phyloP scores from a whole-genome alignment of 2,329 filamentous ascomycete genomes.

The Capronia epimyces region DNA sequence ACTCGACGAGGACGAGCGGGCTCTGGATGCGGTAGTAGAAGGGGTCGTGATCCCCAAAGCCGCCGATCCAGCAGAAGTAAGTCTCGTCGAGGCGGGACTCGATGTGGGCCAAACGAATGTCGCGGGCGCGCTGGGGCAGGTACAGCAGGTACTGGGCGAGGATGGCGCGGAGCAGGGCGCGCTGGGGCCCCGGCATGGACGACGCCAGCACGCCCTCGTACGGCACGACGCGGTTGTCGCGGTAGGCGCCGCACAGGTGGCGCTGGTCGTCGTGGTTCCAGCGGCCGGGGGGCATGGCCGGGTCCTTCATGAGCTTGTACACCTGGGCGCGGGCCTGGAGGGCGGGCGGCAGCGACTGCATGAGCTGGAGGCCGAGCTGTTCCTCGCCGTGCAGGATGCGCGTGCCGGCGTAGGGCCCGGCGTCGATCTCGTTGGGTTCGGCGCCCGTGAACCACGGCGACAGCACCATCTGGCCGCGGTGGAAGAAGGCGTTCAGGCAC shows the following conservation, averaged over 20 bases:
- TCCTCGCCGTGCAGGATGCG: constrained; percentile 63
- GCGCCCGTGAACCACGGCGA: constrained; percentile 74
- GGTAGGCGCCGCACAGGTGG: constrained; percentile 70
- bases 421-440: constrained; percentile 70
- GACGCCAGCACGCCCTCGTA: constrained; percentile 62
- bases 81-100: constrained; percentile 60
- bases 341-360: constrained; percentile 55
- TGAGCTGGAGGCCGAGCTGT: constrained; percentile 58
- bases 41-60: constrained; percentile 57
- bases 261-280: constrained; percentile 80
- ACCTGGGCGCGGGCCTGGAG: constrained; percentile 50
- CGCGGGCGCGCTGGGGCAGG: constrained; percentile 53
- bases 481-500: constrained; percentile 65
- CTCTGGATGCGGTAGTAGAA: constrained; percentile 77
- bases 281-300: constrained; percentile 57
- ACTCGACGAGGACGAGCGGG: constrained; percentile 68
- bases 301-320: constrained; percentile 58
- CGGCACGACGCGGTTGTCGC: constrained; percentile 71
- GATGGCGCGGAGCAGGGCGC: constrained; percentile 53
- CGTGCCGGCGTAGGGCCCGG: constrained; percentile 57
- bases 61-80: constrained; percentile 75
- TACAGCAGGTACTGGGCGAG: constrained; percentile 63
- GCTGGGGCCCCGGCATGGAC: constrained; percentile 46
- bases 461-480: constrained; percentile 59
- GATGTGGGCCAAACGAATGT: constrained; percentile 52